Base-by-base conservation (phyloP, 345 rosid genomes). In the Eucalyptus erythrocorys region DNA sequence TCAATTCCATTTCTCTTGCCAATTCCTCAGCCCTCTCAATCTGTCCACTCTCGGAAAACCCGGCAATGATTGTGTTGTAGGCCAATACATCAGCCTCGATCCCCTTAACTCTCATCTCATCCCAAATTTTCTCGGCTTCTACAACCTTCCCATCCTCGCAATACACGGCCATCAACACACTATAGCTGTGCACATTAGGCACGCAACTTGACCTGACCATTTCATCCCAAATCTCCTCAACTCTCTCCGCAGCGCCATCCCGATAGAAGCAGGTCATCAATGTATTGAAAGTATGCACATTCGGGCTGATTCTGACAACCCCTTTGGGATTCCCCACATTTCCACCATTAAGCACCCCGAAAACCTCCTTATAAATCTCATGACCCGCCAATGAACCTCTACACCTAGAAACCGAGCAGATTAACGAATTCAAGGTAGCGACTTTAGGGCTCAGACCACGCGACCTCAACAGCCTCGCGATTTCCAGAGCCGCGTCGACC, bases 51-150 rank as follows among this genome's bases (percentile, higher is more conserved):
- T 90, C 80, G 43, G 98, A 96, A 76, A 93, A 92, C 40, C 95
- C 98, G 47, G 94, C 97, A 34, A 96, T 96, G 51, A 97, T 90
- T 8, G 96, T 95, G 85, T 96, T 96, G 88, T 94, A 96, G 89
- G 95, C 94, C 57, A 93, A 90, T 34, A 92, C 88, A 92, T 96
- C 96, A 85, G 90, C 92, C 88, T 87, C 89, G 55, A 95, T 79
- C 89, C 93, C 94, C 86, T 91, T 91, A 10, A 55, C 87, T 91
- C 91, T 92, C 98, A 96, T 96, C 88, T 96, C 95, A 89, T 91
- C 92, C 99, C 95, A 97, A 49, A 92, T 87, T 91, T 90, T 90
- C 92, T 92, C 94, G 1, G 96, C 96, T 91, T 96, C 97, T 27
- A 50, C 43, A 90, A 96, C 88, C 93, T 90, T 93, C 90, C 97